phyloP scores from a whole-genome alignment of 805 yeast species.

The Kazachstania bromeliacearum region DNA sequence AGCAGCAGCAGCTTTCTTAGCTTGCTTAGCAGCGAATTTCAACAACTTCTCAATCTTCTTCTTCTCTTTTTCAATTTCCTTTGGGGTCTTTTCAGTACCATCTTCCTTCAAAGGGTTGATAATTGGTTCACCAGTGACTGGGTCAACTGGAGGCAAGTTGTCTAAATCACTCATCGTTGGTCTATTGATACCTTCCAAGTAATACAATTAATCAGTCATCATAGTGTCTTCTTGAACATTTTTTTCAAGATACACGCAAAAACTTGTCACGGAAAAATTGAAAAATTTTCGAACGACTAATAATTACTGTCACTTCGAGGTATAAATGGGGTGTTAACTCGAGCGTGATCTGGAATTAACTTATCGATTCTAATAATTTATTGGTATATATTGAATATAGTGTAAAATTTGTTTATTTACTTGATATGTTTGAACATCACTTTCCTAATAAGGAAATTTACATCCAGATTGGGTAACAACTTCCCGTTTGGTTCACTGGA shows the following conservation, averaged over 20 bases:
- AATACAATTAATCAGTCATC: neutral
- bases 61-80: conserved; percentile 77
- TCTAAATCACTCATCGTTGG: conserved; percentile 25
- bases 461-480: no score
- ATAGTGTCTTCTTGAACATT: neutral
- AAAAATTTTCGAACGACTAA: no score
- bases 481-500: no score
- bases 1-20: conserved; percentile 37
- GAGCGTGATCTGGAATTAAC: no score
- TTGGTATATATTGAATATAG: no score
- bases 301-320: no score
- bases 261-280: no score
- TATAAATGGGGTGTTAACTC: no score
- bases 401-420: no score
- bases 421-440: no score
- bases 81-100: conserved; percentile 56
- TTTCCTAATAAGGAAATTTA: no score
- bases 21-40: conserved; percentile 74
- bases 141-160: conserved; percentile 29
- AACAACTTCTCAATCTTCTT: conserved; percentile 83
- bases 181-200: neutral
- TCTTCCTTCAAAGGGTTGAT: conserved; percentile 32
- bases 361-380: no score
- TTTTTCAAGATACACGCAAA: neutral
- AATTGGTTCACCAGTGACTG: conserved; percentile 30